Conservation (phyloP, 2,329 filamentous ascomycete genomes). For the Alternaria solani region DNA sequence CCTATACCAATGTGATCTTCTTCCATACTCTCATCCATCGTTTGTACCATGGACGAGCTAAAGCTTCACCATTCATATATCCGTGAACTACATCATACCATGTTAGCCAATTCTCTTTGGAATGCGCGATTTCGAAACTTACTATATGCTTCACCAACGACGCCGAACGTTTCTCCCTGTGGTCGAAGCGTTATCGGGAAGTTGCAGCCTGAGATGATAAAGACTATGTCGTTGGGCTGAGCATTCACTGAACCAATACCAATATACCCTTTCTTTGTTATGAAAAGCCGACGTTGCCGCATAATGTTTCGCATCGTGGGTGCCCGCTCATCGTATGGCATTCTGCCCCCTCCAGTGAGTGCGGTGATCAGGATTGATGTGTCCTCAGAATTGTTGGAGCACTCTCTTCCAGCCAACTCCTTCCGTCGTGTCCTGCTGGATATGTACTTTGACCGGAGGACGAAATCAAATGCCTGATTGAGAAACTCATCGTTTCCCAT, state of each 20-base stretch:
- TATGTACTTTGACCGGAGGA: neutral
- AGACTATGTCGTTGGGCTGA: neutral
- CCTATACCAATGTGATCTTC: neutral
- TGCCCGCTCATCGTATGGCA: neutral
- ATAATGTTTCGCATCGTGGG: neutral
- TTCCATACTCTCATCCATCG: neutral
- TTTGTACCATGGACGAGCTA: neutral
- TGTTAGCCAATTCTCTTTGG: neutral
- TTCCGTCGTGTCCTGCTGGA: neutral
- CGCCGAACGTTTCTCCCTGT: neutral
- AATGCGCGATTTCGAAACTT: neutral
- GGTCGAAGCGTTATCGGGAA: neutral
- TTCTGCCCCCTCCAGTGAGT: neutral
- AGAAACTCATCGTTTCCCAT: neutral
- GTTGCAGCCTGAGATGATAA: neutral
- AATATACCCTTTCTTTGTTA: neutral
- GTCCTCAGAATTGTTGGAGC: neutral
- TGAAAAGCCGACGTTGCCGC: conserved; percentile 1
- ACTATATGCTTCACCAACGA: neutral
- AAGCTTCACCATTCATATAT: neutral
- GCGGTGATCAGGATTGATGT: neutral
- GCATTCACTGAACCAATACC: neutral
- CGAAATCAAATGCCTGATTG: neutral
- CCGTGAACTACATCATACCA: neutral
- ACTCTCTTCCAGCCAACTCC: neutral